phyloP scores from a whole-genome alignment of 2,329 filamentous ascomycete genomes.

The Metarhizium anisopliae region DNA sequence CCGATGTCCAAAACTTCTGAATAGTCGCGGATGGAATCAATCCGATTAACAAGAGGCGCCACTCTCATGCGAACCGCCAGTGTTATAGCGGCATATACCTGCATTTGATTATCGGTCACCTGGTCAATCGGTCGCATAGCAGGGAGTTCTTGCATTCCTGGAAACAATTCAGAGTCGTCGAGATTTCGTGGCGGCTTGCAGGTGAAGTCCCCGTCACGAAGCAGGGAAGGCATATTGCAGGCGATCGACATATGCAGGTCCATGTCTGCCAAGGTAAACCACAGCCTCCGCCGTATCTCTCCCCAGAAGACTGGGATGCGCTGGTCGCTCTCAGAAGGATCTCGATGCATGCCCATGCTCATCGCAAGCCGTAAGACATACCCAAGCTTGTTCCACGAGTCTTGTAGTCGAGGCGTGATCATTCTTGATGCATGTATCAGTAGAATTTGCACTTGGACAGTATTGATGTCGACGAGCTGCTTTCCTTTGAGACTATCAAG shows the following conservation, averaged over 20 bases:
- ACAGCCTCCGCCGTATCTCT: constrained; percentile 45
- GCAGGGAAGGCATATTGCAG: constrained; percentile 40
- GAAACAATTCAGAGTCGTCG: constrained; percentile 40
- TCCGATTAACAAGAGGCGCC: constrained; percentile 39
- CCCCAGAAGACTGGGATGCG: constrained; percentile 40
- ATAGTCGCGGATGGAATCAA: constrained; percentile 44
- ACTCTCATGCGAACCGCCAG: constrained; percentile 40
- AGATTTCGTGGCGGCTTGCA: constrained; percentile 44
- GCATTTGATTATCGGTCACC: constrained; percentile 43
- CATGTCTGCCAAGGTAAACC: constrained; percentile 48
- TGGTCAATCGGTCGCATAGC: constrained; percentile 41
- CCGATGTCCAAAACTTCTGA: constrained; percentile 44
- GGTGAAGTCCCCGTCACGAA: constrained; percentile 45
- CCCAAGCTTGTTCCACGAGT: constrained; percentile 46
- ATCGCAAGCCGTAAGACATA: constrained; percentile 48
- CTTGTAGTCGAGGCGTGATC: constrained; percentile 41
- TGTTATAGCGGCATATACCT: constrained; percentile 44
- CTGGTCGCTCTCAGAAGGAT: constrained; percentile 43
- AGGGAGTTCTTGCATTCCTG: constrained; percentile 39
- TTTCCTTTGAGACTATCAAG: constrained; percentile 42
- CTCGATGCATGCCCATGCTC: constrained; percentile 50
- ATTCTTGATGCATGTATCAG: constrained; percentile 43
- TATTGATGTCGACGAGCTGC: constrained; percentile 41
- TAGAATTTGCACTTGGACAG: constrained; percentile 45
- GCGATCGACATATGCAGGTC: constrained; percentile 46